Evolutionary conservation across 805 yeast genomes (phyloP).

Genomic region (Jamesozyma spencerorum): DNA sequence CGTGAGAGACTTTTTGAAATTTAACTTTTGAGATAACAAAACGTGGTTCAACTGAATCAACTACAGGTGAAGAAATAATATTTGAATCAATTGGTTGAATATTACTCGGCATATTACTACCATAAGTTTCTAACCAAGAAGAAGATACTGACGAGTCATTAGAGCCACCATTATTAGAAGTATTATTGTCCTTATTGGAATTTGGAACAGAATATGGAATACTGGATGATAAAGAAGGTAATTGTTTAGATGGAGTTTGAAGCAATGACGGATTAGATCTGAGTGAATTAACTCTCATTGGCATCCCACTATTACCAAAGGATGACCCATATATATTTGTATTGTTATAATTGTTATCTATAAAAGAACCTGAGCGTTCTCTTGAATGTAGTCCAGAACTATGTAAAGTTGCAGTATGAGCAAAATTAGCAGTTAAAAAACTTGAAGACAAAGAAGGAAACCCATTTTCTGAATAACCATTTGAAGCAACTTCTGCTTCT

Average conservation of each 20-base stretch:
- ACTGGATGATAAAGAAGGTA: constrained; percentile 44
- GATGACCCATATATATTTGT: constrained; percentile 2
- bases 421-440: constrained; percentile 28
- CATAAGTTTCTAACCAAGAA: constrained; percentile 29
- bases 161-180: constrained; percentile 8
- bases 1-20: constrained; percentile 24
- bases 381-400: constrained; percentile 15
- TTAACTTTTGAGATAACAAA: constrained; percentile 77
- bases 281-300: constrained; percentile 26
- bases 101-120: constrained; percentile 34
- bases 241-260: constrained; percentile 11
- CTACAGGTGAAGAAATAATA: constrained; percentile 63
- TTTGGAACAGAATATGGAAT: constrained; percentile 72
- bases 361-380: constrained; percentile 19
- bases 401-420: constrained; percentile 29
- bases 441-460: constrained; percentile 20
- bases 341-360: constrained; percentile 11
- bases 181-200: constrained; percentile 33
- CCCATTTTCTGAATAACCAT: constrained; percentile 6
- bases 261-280: constrained; percentile 9
- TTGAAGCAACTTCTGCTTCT: constrained; percentile 11
- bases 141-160: constrained; percentile 28
- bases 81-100: constrained; percentile 42
- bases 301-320: not conserved
- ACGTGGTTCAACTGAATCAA: constrained; percentile 69